These are phyloP conservation scores for Schizothecium vesticola DNA, from an alignment of 495 filamentous ascomycete species.

Conservation along the genomic window DNA sequence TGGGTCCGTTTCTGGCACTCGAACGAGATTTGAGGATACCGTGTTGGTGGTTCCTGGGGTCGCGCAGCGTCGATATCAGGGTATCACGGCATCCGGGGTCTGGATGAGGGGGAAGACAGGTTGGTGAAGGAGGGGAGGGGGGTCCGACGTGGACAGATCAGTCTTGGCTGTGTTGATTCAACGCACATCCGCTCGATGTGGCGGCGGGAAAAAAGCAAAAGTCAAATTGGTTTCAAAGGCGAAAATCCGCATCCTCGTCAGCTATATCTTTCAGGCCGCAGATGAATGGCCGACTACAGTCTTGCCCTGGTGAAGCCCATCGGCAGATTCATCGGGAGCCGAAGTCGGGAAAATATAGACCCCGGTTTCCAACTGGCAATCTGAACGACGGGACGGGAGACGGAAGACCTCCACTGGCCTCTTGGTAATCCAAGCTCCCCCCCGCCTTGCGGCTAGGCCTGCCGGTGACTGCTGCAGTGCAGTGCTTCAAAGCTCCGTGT, in stretches of 20 bases:
- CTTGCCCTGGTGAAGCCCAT: conserved; percentile 3
- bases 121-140: background rate
- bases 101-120: background rate
- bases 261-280: conserved; percentile 11
- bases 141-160: background rate
- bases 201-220: background rate
- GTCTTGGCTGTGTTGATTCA: background rate
- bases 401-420: too few species aligned
- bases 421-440: background rate
- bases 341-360: conserved; percentile 29
- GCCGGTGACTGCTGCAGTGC: background rate
- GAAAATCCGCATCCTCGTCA: background rate
- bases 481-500: background rate
- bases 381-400: background rate
- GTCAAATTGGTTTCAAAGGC: background rate
- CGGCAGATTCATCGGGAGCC: conserved; percentile 28
- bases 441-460: background rate
- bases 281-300: conserved; percentile 13
- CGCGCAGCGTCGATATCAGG: background rate
- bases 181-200: background rate
- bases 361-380: conserved; percentile 16
- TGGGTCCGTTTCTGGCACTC: background rate
- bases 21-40: background rate
- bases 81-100: background rate
- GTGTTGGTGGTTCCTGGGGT: background rate